These are phyloP conservation scores for Sclerotinia minor DNA, from an alignment of 2,329 filamentous ascomycete species.

Conservation along the genomic window DNA sequence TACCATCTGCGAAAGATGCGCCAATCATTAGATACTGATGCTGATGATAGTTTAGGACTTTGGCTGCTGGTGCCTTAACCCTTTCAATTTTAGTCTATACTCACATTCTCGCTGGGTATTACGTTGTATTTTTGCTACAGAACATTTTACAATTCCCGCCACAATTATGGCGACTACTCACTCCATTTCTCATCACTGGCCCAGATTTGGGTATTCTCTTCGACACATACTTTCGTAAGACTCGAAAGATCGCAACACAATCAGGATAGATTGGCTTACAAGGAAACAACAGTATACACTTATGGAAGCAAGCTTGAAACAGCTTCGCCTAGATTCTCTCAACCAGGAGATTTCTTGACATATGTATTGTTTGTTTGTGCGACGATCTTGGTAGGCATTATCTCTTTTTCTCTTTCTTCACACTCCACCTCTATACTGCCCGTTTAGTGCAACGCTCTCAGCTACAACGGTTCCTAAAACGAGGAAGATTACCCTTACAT, in stretches of 20 bases:
- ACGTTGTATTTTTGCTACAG: constrained; percentile 52
- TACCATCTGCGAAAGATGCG: constrained; percentile 22
- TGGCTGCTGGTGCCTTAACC: constrained; percentile 60
- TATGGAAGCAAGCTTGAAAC: constrained; percentile 65
- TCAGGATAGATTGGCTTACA: constrained; percentile 26
- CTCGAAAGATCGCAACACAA: constrained; percentile 29
- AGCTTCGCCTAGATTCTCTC: constrained; percentile 59
- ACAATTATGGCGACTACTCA: constrained; percentile 44
- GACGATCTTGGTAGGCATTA: constrained; percentile 61
- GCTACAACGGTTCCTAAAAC: constrained; percentile 60
- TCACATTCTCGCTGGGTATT: constrained; percentile 50
- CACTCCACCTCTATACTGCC: constrained; percentile 63
- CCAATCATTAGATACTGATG: constrained; percentile 45
- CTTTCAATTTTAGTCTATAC: constrained; percentile 61
- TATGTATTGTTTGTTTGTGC: constrained; percentile 64
- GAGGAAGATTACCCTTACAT: constrained; percentile 61
- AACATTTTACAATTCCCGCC: constrained; percentile 52
- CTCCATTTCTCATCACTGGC: constrained; percentile 44
- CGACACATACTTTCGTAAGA: constrained; percentile 67
- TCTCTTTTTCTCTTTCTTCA: constrained; percentile 27
- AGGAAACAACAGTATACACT: constrained; percentile 55
- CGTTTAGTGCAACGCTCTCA: constrained; percentile 52
- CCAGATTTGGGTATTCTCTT: constrained; percentile 53
- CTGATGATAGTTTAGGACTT: constrained; percentile 56
- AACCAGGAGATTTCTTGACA: constrained; percentile 65